Percentiles rank a stretch among this genome's conserved stretches.
These are phyloP conservation scores for Vairimorpha ceranae DNA, from an alignment of 371 early-diverging fungal species.

Conservation along the genomic window DNA sequence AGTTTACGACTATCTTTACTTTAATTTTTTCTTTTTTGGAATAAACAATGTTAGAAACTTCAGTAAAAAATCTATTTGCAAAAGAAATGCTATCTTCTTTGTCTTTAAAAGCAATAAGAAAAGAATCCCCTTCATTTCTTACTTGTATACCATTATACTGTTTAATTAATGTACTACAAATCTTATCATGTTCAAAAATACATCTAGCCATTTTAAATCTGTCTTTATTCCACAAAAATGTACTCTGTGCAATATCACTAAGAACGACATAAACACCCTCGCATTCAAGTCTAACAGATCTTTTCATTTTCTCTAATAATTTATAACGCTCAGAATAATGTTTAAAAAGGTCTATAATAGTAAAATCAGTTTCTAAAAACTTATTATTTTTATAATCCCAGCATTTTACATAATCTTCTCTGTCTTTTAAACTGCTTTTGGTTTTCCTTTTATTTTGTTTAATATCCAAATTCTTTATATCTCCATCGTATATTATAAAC, in stretches of 20 bases:
- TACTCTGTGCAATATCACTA: constrained; percentile 31
- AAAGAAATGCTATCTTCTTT: constrained; percentile 4
- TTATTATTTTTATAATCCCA: not conserved
- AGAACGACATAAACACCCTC: constrained; percentile 6
- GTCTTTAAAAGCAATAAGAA: constrained; percentile 15
- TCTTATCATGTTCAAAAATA: constrained; percentile 23
- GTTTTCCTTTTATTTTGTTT: no score
- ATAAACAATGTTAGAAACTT: not conserved
- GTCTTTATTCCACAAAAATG: constrained; percentile 15
- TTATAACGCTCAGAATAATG: not conserved
- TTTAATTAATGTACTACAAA: constrained; percentile 10
- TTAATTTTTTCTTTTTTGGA: not conserved
- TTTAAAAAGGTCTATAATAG: not conserved
- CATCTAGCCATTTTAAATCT: constrained; percentile 22
- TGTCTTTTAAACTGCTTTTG: no score
- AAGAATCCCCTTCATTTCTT: constrained; percentile 42
- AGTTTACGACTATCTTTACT: constrained; percentile 15
- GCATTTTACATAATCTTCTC: not conserved
- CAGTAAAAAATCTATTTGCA: constrained; percentile 7
- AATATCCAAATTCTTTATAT: no score
- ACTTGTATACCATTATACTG: constrained; percentile 12
- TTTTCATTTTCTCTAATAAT: not conserved
- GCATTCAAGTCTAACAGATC: not conserved
- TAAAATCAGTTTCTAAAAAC: not conserved
- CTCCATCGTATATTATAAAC: not conserved